phyloP scores from a whole-genome alignment of 2,329 filamentous ascomycete species.

The Colletotrichum sublineola region DNA sequence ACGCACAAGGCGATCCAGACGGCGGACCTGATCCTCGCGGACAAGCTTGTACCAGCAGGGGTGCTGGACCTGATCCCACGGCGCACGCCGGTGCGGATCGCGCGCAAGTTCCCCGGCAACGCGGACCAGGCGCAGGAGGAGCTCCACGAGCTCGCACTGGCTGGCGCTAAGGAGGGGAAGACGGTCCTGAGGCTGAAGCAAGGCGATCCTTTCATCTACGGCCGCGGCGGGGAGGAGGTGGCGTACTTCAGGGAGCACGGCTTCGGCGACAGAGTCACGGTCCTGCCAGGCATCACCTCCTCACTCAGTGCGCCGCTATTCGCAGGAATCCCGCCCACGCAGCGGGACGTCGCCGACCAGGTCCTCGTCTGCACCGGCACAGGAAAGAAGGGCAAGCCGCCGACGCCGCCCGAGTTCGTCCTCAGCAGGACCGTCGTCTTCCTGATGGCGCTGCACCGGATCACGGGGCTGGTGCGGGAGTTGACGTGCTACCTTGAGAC shows the following conservation, averaged over 20 bases:
- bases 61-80: constrained; percentile 93
- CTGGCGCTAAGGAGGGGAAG: constrained; percentile 74
- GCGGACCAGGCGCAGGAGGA: constrained; percentile 94
- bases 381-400: constrained; percentile 87
- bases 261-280: constrained; percentile 71
- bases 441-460: constrained; percentile 92
- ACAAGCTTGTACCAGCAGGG: constrained; percentile 86
- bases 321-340: constrained; percentile 87
- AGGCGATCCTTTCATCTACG: constrained; percentile 96
- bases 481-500: constrained; percentile 65
- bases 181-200: constrained; percentile 93
- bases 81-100: constrained; percentile 89
- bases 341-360: constrained; percentile 91
- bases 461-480: constrained; percentile 79
- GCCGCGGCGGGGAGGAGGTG: constrained; percentile 92
- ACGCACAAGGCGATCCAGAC: constrained; percentile 81
- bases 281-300: constrained; percentile 92
- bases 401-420: constrained; percentile 84
- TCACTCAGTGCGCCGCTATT: constrained; percentile 90
- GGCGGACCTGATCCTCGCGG: constrained; percentile 84
- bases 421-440: constrained; percentile 88
- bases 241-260: constrained; percentile 83
- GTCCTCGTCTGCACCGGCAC: constrained; percentile 97
- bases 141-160: constrained; percentile 82
- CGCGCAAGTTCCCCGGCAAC: constrained; percentile 97